A percentile compares a stretch with the other conserved stretches of the same genome.
Evolutionary conservation across 257 asterid species (phyloP).

Genomic region (Asclepias syriaca): DNA sequence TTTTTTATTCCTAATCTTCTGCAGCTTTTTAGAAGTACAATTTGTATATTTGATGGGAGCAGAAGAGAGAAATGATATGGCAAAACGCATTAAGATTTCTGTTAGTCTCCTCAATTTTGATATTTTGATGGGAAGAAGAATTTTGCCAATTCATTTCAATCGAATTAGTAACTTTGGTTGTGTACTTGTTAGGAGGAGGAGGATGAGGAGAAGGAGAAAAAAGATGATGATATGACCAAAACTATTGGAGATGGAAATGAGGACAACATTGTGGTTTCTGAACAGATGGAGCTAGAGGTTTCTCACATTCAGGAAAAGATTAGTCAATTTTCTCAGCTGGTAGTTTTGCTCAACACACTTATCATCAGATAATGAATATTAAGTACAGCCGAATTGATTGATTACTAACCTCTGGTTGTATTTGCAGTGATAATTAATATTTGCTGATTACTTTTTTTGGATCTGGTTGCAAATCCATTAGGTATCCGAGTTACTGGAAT

Average conservation of each 20-base stretch:
- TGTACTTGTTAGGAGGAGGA: conserved; percentile 33
- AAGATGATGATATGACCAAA: conserved; percentile 30
- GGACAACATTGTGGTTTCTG: conserved; percentile 40
- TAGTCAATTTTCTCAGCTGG: conserved; percentile 66
- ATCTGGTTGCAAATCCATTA: conserved; percentile 26
- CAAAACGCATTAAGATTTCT: conserved; percentile 52
- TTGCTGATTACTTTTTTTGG: conserved; percentile 7
- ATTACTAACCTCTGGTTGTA: neutral
- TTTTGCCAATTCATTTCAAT: neutral
- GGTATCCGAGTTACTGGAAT: conserved; percentile 88
- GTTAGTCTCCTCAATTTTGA: conserved; percentile 37
- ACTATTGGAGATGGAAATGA: conserved; percentile 53
- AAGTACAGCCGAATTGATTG: too few relatives aligned
- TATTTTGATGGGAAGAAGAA: conserved; percentile 14
- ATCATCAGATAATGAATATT: neutral
- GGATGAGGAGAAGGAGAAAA: conserved; percentile 28
- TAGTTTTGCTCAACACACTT: conserved; percentile 19
- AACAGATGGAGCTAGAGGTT: conserved; percentile 64
- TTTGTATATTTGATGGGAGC: conserved; percentile 32
- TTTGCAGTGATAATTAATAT: conserved; percentile 7
- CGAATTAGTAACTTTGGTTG: neutral
- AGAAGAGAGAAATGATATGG: conserved; percentile 27
- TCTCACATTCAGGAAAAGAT: conserved; percentile 78
- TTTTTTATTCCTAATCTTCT: neutral
- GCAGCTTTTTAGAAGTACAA: neutral